phyloP scores from a whole-genome alignment of 257 asterid species.

The Rhazya stricta region DNA sequence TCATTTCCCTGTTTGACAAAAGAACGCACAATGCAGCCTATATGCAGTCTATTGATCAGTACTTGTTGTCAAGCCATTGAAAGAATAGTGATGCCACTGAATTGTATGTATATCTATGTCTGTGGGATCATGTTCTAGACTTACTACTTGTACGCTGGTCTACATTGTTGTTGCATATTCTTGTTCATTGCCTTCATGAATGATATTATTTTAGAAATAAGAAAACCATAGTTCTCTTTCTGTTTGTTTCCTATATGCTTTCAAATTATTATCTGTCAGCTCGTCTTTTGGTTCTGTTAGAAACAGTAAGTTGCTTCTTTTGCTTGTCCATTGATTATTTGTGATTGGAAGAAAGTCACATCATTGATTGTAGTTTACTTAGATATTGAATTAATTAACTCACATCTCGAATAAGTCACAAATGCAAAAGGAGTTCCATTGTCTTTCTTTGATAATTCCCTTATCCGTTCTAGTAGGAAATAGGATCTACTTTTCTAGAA shows the following conservation, averaged over 20 bases:
- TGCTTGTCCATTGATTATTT: not conserved
- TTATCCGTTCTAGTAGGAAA: too few species aligned
- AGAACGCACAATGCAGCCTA: slow-evolving; percentile 5
- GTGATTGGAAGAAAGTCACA: not conserved
- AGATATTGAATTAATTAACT: not conserved
- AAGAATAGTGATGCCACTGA: slow-evolving; percentile 5
- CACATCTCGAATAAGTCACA: not conserved
- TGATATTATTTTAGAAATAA: slow-evolving; percentile 5
- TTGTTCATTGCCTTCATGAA: slow-evolving; percentile 18
- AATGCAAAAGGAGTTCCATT: not conserved
- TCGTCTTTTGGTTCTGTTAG: not conserved
- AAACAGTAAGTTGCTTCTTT: not conserved
- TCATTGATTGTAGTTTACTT: not conserved
- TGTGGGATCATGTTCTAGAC: slow-evolving; percentile 9
- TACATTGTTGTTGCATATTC: slow-evolving; percentile 2
- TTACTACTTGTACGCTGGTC: slow-evolving; percentile 13
- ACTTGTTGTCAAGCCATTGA: slow-evolving; percentile 4
- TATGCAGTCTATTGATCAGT: not conserved
- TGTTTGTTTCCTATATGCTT: not conserved
- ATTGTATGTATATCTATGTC: slow-evolving; percentile 11
- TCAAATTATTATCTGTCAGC: not conserved
- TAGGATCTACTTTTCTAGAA: too few species aligned
- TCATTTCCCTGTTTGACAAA: not conserved
- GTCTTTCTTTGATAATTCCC: too few species aligned
- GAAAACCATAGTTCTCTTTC: slow-evolving; percentile 5